A percentile compares a stretch with the other conserved stretches of the same genome.
These are phyloP conservation scores for Quercus robur DNA, from an alignment of 306 rosid genomes.

Conservation along the genomic window DNA sequence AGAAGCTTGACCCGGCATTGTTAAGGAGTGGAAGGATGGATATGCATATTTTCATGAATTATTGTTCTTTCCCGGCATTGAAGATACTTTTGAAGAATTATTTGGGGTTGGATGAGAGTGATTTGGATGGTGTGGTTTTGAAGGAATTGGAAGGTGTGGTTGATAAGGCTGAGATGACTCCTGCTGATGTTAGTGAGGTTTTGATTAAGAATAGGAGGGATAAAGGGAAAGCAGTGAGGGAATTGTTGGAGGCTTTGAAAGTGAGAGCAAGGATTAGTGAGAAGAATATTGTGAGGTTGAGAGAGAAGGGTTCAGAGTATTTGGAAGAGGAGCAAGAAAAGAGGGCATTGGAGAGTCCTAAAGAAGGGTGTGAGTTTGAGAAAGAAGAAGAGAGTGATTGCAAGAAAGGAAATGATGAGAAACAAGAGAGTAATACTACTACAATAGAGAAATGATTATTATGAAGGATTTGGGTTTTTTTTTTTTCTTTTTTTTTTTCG, in stretches of 20 bases:
- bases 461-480: neutral
- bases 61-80: conserved; percentile 57
- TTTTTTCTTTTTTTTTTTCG: neutral
- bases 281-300: conserved; percentile 23
- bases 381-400: conserved; percentile 36
- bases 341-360: conserved; percentile 88
- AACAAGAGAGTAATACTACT: conserved; percentile 3
- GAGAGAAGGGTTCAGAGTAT: conserved; percentile 10
- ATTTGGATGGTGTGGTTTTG: conserved; percentile 17
- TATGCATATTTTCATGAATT: conserved; percentile 88
- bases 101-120: conserved; percentile 47
- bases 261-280: conserved; percentile 35
- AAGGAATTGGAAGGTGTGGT: conserved; percentile 47
- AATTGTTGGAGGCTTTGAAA: conserved; percentile 62
- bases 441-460: conserved; percentile 14
- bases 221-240: conserved; percentile 50
- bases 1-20: conserved; percentile 94
- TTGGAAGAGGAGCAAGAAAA: conserved; percentile 82
- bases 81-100: conserved; percentile 78
- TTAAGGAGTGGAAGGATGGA: conserved; percentile 94
- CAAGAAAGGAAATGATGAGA: conserved; percentile 40
- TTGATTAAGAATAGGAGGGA: conserved; percentile 73
- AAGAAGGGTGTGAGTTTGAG: conserved; percentile 47
- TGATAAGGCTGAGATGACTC: conserved; percentile 74
- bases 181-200: conserved; percentile 91